These are phyloP conservation scores for Pseudogymnoascus sp. DNA, from an alignment of 2,329 filamentous ascomycete species.

Conservation along the genomic window DNA sequence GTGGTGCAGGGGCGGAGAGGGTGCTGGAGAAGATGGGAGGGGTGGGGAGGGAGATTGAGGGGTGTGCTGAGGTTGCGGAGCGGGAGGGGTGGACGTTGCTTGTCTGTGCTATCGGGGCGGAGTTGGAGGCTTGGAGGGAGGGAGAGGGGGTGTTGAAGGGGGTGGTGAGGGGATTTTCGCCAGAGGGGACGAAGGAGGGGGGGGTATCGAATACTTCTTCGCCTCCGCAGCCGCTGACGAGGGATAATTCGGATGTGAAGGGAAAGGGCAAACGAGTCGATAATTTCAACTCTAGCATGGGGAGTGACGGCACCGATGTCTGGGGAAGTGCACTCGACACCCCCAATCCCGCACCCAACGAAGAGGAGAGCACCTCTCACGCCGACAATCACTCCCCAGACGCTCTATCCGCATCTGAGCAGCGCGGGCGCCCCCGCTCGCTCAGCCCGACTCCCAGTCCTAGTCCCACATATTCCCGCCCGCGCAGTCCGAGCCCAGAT, in stretches of 20 bases:
- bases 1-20: too few relatives aligned
- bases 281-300: not conserved
- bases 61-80: slow-evolving; percentile 46
- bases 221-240: not conserved
- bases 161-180: not conserved
- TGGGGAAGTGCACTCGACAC: not conserved
- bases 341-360: not conserved
- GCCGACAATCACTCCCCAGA: not conserved
- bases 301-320: not conserved
- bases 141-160: slow-evolving; percentile 46
- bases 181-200: too few relatives aligned
- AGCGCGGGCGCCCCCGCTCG: not conserved
- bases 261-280: not conserved
- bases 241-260: not conserved
- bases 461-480: not conserved
- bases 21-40: slow-evolving; percentile 33
- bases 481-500: not conserved
- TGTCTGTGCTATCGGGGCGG: slow-evolving; percentile 67
- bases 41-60: slow-evolving; percentile 47
- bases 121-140: slow-evolving; percentile 57
- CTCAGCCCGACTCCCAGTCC: not conserved
- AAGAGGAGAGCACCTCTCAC: not conserved
- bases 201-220: not conserved
- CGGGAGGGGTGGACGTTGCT: slow-evolving; percentile 63
- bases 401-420: not conserved